A percentile compares a stretch with the other conserved stretches of the same genome.
Evolutionary conservation across 139 green algal genomes (phyloP).

Genomic region (Picochlorum costavermella): DNA sequence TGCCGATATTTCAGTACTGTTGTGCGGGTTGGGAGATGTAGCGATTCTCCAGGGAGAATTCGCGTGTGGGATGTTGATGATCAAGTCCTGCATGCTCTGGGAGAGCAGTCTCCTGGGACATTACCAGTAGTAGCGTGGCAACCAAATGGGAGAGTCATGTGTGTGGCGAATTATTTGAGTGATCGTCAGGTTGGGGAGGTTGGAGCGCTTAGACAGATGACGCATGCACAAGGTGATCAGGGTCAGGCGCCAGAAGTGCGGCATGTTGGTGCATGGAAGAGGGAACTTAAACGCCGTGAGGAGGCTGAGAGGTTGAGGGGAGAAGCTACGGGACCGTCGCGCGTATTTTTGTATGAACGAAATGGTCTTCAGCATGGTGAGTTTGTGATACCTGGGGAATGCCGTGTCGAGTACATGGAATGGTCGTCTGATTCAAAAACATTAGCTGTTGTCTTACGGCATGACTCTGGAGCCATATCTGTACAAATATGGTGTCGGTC

Average conservation of each 20-base stretch:
- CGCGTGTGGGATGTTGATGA: slow-evolving; percentile 60
- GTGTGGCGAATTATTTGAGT: slow-evolving; percentile 21
- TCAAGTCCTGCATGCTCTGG: slow-evolving; percentile 49
- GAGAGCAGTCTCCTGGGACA: slow-evolving; percentile 36
- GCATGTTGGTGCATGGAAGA: slow-evolving; percentile 26
- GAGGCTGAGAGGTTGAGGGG: slow-evolving; percentile 2
- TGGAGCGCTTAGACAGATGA: background rate
- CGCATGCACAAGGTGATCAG: slow-evolving; percentile 1
- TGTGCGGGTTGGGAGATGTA: background rate
- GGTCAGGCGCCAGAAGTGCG: slow-evolving; percentile 1
- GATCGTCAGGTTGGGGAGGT: background rate
- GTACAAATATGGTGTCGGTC: slow-evolving; percentile 83
- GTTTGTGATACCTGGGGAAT: slow-evolving; percentile 54
- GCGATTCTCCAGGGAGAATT: slow-evolving; percentile 13
- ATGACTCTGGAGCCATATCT: background rate
- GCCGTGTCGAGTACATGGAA: slow-evolving; percentile 26
- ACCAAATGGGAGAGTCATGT: slow-evolving; percentile 80
- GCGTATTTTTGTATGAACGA: slow-evolving; percentile 75
- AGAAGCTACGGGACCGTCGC: background rate
- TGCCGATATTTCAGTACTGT: slow-evolving; percentile 58
- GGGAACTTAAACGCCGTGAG: slow-evolving; percentile 13
- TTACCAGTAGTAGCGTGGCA: slow-evolving; percentile 66
- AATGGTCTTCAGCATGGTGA: slow-evolving; percentile 80
- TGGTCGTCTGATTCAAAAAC: slow-evolving; percentile 81
- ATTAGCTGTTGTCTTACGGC: slow-evolving; percentile 54